phyloP scores from a whole-genome alignment of 2,329 filamentous ascomycete species.

The Fusarium avenaceum region DNA sequence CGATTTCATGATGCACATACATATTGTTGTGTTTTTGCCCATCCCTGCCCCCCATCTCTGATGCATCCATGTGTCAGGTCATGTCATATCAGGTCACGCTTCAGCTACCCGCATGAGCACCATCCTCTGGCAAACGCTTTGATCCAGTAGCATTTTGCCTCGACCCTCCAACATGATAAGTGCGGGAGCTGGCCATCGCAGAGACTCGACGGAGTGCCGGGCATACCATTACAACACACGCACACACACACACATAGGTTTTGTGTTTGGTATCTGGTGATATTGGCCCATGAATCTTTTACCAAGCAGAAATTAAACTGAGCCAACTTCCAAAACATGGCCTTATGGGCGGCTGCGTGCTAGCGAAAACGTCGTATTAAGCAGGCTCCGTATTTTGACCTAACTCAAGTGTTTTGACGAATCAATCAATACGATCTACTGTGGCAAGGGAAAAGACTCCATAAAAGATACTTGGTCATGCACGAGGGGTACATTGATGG shows the following conservation, averaged over 20 bases:
- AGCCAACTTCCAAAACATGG: constrained; percentile 35
- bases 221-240: constrained; percentile 22
- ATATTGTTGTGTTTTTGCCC: constrained; percentile 5
- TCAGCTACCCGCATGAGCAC: constrained; percentile 16
- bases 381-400: constrained; percentile 38
- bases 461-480: constrained; percentile 34
- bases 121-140: constrained; percentile 38
- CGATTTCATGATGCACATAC: constrained; percentile 13
- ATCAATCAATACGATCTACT: constrained; percentile 40
- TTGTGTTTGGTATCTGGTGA: constrained; percentile 29
- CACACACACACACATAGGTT: constrained; percentile 1
- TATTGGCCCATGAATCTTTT: constrained; percentile 11
- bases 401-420: constrained; percentile 28
- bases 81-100: constrained; percentile 52
- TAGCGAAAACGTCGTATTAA: constrained; percentile 46
- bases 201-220: constrained; percentile 23
- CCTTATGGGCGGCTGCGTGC: constrained; percentile 29
- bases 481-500: constrained; percentile 25
- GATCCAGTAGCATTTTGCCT: constrained; percentile 40
- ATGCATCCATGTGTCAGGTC: constrained; percentile 46
- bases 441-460: constrained; percentile 21
- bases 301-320: constrained; percentile 22
- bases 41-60: constrained; percentile 14
- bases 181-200: constrained; percentile 28
- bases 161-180: constrained; percentile 44